These are phyloP conservation scores for Penicillium paradoxum DNA, from an alignment of 495 filamentous ascomycete genomes.

Conservation along the genomic window DNA sequence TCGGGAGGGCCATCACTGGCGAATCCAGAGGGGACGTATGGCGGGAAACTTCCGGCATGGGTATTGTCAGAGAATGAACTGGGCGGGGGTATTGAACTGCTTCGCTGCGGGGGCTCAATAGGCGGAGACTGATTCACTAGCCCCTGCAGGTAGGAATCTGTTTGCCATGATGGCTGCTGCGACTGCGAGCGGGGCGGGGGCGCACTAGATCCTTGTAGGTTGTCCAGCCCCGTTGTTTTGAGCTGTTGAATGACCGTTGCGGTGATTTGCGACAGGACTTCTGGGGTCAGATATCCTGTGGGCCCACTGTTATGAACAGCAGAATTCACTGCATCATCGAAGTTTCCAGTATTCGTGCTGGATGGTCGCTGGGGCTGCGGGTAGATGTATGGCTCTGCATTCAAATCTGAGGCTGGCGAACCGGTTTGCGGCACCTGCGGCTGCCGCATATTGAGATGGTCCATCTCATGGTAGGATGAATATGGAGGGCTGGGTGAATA, in stretches of 20 bases:
- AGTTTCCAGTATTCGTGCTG: constrained; percentile 15
- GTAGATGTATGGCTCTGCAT: constrained; percentile 1
- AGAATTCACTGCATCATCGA: constrained; percentile 48
- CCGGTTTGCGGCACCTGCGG: constrained; percentile 28
- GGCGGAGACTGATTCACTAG: constrained; percentile 28
- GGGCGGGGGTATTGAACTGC: constrained; percentile 18
- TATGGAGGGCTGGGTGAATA: constrained; percentile 30
- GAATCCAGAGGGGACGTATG: constrained; percentile 33
- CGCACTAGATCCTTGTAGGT: constrained; percentile 24
- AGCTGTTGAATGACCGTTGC: constrained; percentile 52
- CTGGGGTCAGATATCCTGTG: constrained; percentile 41
- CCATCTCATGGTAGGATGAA: constrained; percentile 31
- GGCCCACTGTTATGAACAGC: constrained; percentile 37
- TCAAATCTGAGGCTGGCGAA: constrained; percentile 19
- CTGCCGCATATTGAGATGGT: constrained; percentile 41
- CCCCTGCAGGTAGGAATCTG: constrained; percentile 24
- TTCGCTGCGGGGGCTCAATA: constrained; percentile 15
- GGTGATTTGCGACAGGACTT: constrained; percentile 48
- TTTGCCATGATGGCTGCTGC: constrained; percentile 29
- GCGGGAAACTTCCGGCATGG: constrained; percentile 35
- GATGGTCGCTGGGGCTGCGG: background rate
- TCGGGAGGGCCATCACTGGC: constrained; percentile 22
- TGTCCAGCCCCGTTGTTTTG: constrained; percentile 40
- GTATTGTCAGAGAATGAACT: constrained; percentile 19
- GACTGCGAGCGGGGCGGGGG: constrained; percentile 26